Conservation (phyloP, 345 rosid species). For the Schrenkiella parvula region DNA sequence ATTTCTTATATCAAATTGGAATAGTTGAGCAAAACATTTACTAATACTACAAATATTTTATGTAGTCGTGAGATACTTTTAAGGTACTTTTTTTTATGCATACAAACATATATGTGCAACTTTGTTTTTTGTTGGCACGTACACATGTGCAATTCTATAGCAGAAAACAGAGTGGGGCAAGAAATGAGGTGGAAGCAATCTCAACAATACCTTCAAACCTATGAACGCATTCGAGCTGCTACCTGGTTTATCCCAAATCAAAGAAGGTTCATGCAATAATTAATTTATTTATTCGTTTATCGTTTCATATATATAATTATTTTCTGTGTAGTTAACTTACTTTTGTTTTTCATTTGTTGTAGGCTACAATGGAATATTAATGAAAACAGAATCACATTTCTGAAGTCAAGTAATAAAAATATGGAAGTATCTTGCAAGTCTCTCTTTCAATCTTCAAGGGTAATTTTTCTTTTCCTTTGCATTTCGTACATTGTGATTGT, state of each 20-base stretch:
- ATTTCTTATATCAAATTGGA: neutral
- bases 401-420: neutral
- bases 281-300: neutral
- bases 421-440: neutral
- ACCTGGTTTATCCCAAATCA: neutral
- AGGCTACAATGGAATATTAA: neutral
- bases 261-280: neutral
- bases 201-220: neutral
- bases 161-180: neutral
- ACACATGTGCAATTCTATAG: neutral
- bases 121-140: no score
- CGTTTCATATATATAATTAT: neutral
- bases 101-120: neutral
- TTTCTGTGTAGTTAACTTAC: neutral
- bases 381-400: neutral
- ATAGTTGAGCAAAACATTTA: neutral
- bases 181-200: neutral
- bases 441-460: slow-evolving; percentile 4
- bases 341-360: neutral
- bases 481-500: neutral
- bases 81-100: no score
- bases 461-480: neutral
- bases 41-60: neutral
- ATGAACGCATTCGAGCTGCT: neutral
- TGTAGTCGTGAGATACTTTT: neutral